Evolutionary conservation across 805 yeast species (phyloP), one percentile per base, ranked within the genome.

Genomic region (Starmera amethionina): DNA sequence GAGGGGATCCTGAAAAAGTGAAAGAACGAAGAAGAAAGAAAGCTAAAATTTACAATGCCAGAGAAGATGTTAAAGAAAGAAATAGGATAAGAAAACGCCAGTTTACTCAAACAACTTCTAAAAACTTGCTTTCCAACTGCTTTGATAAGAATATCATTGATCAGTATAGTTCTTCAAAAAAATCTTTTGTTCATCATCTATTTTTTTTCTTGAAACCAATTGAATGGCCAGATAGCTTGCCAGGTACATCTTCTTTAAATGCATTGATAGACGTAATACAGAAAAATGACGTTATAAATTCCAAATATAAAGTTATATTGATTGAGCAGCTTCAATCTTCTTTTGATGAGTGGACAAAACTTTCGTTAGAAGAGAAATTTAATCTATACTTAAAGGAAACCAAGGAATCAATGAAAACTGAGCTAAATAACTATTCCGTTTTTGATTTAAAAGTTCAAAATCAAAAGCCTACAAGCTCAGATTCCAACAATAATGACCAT

Each of bases 321-420:
- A 22, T 22, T 22, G 27, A 22, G 27, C 27, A 7, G 27, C 9
- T 72, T n/a, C 55, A 59, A n/a, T 62, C 58, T 0, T 73, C 75
- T 0, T 70, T 64, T 30, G 73, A 68, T 18, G 62, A 63, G 28
- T 72, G 77, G 77, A 44, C 54, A 7, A 54, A 63, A 1, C 40
- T 68, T 33, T 43, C 63, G 9, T 63, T 60, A 16, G 52, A 51
- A 4, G 54, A 55, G 1, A 66, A 61, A 35, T 54, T 51, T 34
- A 68, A 64, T n/a, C 56, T 68, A 32, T 72, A 77, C 77, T 46
- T 45, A 2, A 48, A 67, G 9, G 76, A 71, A 42, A 62, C 66
- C 45, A 51, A 73, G 31, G 46, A 53, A 10, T 67, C 72, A 8
- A 72, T 74, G 1, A 67, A 65, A 34, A 71, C 69, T 11, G 63